phyloP scores from a whole-genome alignment of 1,284 basidiomycete species.

The Irpex sp. region DNA sequence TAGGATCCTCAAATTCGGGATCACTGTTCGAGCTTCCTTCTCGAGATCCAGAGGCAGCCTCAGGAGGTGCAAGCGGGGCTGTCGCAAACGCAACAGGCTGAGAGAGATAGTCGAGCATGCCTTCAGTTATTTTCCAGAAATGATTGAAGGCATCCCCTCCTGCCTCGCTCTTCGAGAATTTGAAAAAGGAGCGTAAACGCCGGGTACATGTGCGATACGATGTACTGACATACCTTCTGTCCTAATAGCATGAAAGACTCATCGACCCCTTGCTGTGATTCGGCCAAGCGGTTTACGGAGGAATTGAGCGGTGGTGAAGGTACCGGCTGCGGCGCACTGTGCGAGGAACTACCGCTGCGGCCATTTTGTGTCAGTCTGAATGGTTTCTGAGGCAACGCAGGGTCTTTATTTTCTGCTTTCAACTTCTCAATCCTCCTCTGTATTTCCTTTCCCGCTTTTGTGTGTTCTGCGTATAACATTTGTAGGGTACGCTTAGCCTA shows the following conservation, averaged over 20 bases:
- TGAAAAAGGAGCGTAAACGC: not conserved
- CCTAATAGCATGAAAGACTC: conserved; percentile 83
- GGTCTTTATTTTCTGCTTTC: conserved; percentile 71
- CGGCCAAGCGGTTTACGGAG: conserved; percentile 44
- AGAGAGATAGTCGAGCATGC: conserved; percentile 75
- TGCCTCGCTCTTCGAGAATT: conserved; percentile 24
- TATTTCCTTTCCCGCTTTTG: conserved; percentile 63
- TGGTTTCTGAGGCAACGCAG: conserved; percentile 43
- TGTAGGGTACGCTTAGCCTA: conserved; percentile 74
- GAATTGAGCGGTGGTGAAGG: conserved; percentile 42
- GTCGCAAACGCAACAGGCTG: conserved; percentile 85
- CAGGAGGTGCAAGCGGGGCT: conserved; percentile 56
- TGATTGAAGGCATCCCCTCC: conserved; percentile 75
- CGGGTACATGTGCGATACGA: not conserved
- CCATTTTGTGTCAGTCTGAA: conserved; percentile 14
- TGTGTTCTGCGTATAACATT: conserved; percentile 70
- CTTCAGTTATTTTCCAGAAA: conserved; percentile 83
- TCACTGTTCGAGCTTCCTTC: conserved; percentile 56
- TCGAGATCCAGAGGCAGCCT: conserved; percentile 13
- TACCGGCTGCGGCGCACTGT: conserved; percentile 19
- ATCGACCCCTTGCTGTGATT: conserved; percentile 72
- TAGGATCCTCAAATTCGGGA: conserved; percentile 57
- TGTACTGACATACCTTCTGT: conserved; percentile 45
- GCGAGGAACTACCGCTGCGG: conserved; percentile 16
- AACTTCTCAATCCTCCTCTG: conserved; percentile 67